Percentiles rank a stretch among this genome's conserved stretches.
These are phyloP conservation scores for Ascochyta fabae DNA, from an alignment of 2,329 filamentous ascomycete species.

Conservation along the genomic window DNA sequence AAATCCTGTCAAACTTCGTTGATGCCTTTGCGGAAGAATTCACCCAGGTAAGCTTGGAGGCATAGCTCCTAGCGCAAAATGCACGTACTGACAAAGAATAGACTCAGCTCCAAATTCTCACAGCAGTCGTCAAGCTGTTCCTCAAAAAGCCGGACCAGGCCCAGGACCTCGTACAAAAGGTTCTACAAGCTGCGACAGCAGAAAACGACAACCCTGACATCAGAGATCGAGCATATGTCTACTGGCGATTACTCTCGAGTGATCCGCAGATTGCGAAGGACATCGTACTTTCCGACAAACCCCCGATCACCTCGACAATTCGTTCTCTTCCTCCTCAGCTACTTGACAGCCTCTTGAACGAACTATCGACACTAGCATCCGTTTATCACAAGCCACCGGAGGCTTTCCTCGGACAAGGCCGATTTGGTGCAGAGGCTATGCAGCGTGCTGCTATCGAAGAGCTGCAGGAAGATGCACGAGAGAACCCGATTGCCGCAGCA, in stretches of 20 bases:
- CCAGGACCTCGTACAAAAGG: conserved; percentile 90
- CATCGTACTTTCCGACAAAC: conserved; percentile 92
- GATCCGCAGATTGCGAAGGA: conserved; percentile 91
- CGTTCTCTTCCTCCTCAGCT: conserved; percentile 82
- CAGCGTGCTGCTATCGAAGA: conserved; percentile 97
- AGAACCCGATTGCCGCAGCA: conserved; percentile 91
- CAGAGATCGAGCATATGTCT: conserved; percentile 94
- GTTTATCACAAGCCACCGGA: conserved; percentile 98
- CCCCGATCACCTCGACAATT: conserved; percentile 92
- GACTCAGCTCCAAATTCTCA: conserved; percentile 98
- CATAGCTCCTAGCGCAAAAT: not conserved
- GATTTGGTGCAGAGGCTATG: conserved; percentile 91
- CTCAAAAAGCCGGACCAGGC: conserved; percentile 94
- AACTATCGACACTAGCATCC: conserved; percentile 92
- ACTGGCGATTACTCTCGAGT: conserved; percentile 94
- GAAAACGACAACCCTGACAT: conserved; percentile 99
- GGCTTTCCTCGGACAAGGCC: conserved; percentile 95
- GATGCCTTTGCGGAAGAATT: conserved; percentile 97
- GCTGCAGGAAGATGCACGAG: conserved; percentile 86
- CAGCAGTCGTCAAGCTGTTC: conserved; percentile 96
- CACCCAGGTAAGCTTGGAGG: conserved; percentile 71
- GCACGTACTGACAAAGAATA: conserved; percentile 53
- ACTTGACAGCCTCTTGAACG: conserved; percentile 86
- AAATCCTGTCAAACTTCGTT: conserved; percentile 89
- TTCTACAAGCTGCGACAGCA: conserved; percentile 88